Evolutionary conservation across 805 yeast species (phyloP).

Genomic region (Wickerhamomyces queroliae): DNA sequence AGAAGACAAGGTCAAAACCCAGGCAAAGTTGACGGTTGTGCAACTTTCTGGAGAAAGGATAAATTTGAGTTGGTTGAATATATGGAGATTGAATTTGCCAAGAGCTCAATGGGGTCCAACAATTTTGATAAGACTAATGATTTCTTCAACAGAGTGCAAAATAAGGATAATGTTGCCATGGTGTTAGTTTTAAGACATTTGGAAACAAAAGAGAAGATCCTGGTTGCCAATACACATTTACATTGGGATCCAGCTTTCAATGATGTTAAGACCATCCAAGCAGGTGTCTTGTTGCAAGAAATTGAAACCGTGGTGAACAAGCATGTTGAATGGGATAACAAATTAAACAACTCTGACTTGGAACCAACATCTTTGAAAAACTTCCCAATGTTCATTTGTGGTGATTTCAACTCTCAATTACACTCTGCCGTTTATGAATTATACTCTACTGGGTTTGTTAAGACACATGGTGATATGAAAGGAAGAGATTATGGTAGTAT

Average conservation of each 20-base stretch:
- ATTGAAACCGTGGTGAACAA: slow-evolving; percentile 56
- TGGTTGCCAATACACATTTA: slow-evolving; percentile 86
- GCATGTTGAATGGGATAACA: slow-evolving; percentile 13
- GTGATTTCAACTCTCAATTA: slow-evolving; percentile 88
- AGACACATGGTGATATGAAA: slow-evolving; percentile 71
- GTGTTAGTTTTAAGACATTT: slow-evolving; percentile 69
- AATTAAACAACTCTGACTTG: too few relatives aligned
- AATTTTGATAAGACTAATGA: slow-evolving; percentile 91
- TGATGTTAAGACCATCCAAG: slow-evolving; percentile 95
- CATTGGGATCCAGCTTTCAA: slow-evolving; percentile 98
- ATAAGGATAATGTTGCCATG: slow-evolving; percentile 89
- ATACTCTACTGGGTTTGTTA: slow-evolving; percentile 75
- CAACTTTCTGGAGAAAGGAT: slow-evolving; percentile 72
- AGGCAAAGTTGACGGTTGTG: slow-evolving; percentile 96
- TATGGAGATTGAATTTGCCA: slow-evolving; percentile 75
- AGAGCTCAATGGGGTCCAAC: slow-evolving; percentile 73
- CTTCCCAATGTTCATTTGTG: slow-evolving; percentile 80
- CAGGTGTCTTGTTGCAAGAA: slow-evolving; percentile 86
- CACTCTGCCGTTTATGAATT: slow-evolving; percentile 92
- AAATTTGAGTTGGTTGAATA: slow-evolving; percentile 69
- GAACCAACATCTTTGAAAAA: slow-evolving; percentile 32
- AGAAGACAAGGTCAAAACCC: slow-evolving; percentile 80
- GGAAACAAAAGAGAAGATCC: slow-evolving; percentile 63
- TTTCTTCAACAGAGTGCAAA: slow-evolving; percentile 91
- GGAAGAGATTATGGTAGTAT: slow-evolving; percentile 89